Percentiles rank a stretch among this genome's conserved stretches.
Conservation (phyloP, 2,329 filamentous ascomycete genomes). For the Phialophora verrucosa region DNA sequence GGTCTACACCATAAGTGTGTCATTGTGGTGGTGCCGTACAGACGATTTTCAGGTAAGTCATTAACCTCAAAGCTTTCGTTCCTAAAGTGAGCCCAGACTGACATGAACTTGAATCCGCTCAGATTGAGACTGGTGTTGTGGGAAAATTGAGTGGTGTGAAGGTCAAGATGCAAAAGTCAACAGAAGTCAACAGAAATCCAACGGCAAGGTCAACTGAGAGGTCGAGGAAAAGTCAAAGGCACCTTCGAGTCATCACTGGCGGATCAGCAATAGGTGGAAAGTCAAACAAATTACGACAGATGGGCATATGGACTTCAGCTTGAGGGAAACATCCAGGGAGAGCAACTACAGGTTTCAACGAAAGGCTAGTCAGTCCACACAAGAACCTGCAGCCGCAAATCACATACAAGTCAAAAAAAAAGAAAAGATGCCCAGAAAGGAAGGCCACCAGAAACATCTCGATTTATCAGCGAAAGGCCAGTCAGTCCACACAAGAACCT, state of each 20-base stretch:
- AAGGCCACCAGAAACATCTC: not conserved
- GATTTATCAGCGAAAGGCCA: not conserved
- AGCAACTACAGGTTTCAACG: not conserved
- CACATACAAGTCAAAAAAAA: not conserved
- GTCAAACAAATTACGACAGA: not conserved
- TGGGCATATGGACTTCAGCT: not conserved
- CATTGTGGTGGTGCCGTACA: not conserved
- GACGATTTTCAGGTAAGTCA: not conserved
- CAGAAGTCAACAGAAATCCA: not conserved
- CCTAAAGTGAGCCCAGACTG: not conserved
- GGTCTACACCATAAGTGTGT: not conserved
- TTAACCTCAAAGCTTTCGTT: not conserved
- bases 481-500: conserved; percentile 10
- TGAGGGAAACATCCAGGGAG: not conserved
- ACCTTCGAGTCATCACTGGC: not conserved
- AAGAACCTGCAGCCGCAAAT: conserved; percentile 1
- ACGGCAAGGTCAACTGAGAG: no score
- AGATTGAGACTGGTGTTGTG: not conserved
- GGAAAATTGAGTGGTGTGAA: not conserved
- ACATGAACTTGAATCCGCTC: not conserved
- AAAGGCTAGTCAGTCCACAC: not conserved
- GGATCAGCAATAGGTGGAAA: not conserved
- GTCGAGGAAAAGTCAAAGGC: not conserved
- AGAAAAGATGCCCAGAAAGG: not conserved
- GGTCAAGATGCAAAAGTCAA: not conserved